phyloP scores from a whole-genome alignment of 108 stramenopile genomes.

The Cyclotella kingstonii region DNA sequence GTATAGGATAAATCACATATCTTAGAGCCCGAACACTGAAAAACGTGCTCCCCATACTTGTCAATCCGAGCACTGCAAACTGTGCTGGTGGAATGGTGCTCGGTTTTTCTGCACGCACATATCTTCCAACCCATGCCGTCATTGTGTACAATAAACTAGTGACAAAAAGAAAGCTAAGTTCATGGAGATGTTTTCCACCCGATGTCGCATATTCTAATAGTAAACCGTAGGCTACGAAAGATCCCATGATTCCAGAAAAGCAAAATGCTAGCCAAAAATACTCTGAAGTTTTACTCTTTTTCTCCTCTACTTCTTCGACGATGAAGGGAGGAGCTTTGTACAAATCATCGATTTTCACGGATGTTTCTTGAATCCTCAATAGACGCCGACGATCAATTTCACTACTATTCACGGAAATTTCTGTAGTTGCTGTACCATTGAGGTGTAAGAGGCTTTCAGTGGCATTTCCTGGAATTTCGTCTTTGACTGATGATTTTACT shows the following conservation, averaged over 20 bases:
- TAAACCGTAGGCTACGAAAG: constrained; percentile 90
- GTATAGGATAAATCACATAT: constrained; percentile 96
- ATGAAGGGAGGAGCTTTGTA: constrained; percentile 40
- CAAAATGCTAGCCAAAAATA: constrained; percentile 84
- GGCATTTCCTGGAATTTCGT: no score
- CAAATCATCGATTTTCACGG: constrained; percentile 40
- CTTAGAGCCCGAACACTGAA: constrained; percentile 90
- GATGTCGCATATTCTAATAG: constrained; percentile 93
- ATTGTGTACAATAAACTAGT: constrained; percentile 91
- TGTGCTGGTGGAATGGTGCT: constrained; percentile 90
- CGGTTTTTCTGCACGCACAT: constrained; percentile 88
- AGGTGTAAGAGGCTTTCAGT: no score
- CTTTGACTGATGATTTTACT: no score
- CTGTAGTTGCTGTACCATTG: no score
- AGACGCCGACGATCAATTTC: constrained; percentile 28
- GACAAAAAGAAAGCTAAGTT: constrained; percentile 93
- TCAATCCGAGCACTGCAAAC: constrained; percentile 90
- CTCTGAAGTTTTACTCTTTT: constrained; percentile 32
- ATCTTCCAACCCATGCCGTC: constrained; percentile 79
- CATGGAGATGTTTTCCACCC: constrained; percentile 91
- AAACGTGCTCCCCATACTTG: constrained; percentile 96
- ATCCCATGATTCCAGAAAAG: constrained; percentile 89
- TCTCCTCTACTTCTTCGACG: constrained; percentile 10
- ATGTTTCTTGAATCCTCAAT: constrained; percentile 18
- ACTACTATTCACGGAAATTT: no score